Evolutionary conservation across 2,329 filamentous ascomycete species (phyloP).

Genomic region (Penicillium rolfsii): DNA sequence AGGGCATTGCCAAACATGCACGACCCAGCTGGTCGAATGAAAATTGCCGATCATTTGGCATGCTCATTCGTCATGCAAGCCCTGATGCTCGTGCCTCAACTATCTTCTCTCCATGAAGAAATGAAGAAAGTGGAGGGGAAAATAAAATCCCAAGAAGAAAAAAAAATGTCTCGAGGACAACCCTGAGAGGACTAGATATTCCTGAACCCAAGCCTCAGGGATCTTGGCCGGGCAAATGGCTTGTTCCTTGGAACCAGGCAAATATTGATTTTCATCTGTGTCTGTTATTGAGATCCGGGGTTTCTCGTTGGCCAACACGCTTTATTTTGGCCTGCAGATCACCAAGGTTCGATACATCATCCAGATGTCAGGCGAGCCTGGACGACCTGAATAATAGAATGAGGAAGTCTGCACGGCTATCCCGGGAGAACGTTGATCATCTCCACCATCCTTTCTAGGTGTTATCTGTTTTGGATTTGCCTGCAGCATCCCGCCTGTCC

Average conservation of each 20-base stretch:
- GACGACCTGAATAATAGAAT: constrained; percentile 12
- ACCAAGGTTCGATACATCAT: constrained; percentile 35
- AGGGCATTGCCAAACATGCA: constrained; percentile 29
- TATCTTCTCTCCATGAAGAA: constrained; percentile 11
- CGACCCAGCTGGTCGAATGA: constrained; percentile 29
- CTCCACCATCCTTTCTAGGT: constrained; percentile 39
- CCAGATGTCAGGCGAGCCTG: constrained; percentile 36
- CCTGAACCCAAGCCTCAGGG: constrained; percentile 22
- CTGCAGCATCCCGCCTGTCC: constrained; percentile 39
- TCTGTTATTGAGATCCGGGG: neutral
- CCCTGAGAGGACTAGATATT: constrained; percentile 17
- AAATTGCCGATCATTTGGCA: constrained; percentile 36
- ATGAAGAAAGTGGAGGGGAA: neutral
- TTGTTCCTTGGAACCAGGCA: constrained; percentile 9
- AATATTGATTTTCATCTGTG: constrained; percentile 12
- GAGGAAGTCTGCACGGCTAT: constrained; percentile 37
- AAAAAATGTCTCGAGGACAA: constrained; percentile 13
- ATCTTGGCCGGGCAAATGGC: constrained; percentile 16
- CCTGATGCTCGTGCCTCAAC: constrained; percentile 31
- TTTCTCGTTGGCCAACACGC: neutral
- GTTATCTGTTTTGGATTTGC: constrained; percentile 40
- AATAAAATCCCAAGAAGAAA: neutral
- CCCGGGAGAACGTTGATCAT: constrained; percentile 36
- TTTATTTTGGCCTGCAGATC: constrained; percentile 33
- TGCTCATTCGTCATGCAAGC: constrained; percentile 30